Conservation (phyloP, 257 asterid species). For the Catharanthus roseus region DNA sequence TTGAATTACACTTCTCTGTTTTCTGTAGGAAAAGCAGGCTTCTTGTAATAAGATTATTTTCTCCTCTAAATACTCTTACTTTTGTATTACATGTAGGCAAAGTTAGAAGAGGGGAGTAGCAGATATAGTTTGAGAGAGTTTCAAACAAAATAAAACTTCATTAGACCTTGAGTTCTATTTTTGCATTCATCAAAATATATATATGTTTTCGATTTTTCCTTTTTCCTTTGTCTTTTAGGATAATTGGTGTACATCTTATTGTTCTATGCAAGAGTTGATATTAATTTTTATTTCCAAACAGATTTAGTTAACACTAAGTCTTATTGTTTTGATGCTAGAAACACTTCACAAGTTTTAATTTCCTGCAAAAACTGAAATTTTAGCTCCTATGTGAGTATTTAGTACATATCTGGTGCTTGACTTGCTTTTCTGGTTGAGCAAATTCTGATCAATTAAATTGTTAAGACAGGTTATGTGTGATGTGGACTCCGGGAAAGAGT, state of each 20-base stretch:
- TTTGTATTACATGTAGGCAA: not conserved
- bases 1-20: not conserved
- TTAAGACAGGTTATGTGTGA: slow-evolving; percentile 71
- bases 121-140: not conserved
- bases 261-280: not conserved
- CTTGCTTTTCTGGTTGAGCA: not conserved
- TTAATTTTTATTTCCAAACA: not conserved
- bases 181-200: too few relatives aligned
- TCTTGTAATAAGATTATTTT: not conserved
- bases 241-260: not conserved
- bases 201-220: not conserved
- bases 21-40: not conserved
- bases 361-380: not conserved
- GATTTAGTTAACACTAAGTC: not conserved
- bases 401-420: not conserved
- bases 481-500: slow-evolving; percentile 74
- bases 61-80: not conserved
- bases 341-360: not conserved
- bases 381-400: not conserved
- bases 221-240: not conserved
- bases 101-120: not conserved
- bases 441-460: slow-evolving; percentile 15
- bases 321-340: not conserved
- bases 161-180: too few relatives aligned
- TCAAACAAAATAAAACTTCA: not conserved